Evolutionary conservation across 176 grass and related monocot genomes (phyloP).

Genomic region (Aegilops sharonensis): DNA sequence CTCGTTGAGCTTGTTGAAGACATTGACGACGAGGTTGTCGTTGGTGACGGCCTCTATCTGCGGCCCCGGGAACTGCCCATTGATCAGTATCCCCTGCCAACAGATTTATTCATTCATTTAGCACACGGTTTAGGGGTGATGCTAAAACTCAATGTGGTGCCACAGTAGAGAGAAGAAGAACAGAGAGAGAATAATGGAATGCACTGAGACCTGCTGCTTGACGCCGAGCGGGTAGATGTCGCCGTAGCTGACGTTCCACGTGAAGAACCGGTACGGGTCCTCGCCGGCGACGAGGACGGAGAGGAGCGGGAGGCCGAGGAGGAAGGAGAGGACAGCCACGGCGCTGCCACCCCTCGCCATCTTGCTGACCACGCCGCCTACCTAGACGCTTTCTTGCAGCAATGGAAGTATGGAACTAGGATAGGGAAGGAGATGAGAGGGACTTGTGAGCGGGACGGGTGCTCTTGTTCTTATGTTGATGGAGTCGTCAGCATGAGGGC

Average conservation of each 20-base stretch:
- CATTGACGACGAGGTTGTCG: constrained; percentile 89
- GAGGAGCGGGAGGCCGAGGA: constrained; percentile 20
- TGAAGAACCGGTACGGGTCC: constrained; percentile 91
- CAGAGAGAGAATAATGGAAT: neutral
- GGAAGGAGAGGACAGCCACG: neutral
- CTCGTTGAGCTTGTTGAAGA: constrained; percentile 85
- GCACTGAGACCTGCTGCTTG: constrained; percentile 62
- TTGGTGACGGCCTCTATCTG: constrained; percentile 95
- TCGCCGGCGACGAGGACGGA: constrained; percentile 45
- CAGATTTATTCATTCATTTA: neutral
- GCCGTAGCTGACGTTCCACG: constrained; percentile 80
- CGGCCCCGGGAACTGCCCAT: constrained; percentile 85
- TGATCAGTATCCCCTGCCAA: constrained; percentile 85
- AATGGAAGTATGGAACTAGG: neutral
- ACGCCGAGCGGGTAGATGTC: constrained; percentile 84
- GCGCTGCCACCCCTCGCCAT: constrained; percentile 33
- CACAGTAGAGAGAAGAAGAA: neutral
- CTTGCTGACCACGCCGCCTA: neutral
- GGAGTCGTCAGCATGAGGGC: constrained; percentile 21
- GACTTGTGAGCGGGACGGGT: neutral
- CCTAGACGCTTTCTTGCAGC: neutral
- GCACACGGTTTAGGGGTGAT: neutral
- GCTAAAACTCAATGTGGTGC: neutral
- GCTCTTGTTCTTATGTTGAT: neutral
- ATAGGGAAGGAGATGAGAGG: neutral